Evolutionary conservation across 768 basidiomycete genomes (phyloP), one percentile per base, ranked within the genome.

Genomic region (Pulveroboletus sp.): DNA sequence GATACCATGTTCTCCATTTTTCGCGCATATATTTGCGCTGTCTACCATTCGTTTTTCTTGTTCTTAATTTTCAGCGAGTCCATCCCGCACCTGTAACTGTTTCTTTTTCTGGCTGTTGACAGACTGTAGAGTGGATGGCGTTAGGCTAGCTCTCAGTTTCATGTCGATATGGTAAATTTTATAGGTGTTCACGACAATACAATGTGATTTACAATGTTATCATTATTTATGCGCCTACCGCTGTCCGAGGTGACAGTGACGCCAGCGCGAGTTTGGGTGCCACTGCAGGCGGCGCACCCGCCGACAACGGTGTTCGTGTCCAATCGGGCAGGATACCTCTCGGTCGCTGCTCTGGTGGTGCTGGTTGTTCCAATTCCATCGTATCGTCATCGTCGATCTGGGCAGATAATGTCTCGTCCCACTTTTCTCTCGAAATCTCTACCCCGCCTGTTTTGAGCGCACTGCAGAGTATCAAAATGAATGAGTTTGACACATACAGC

Each of bases 391-490:
- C 75, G 19, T 72, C 75, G 17, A 69, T 70, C 11, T 68, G 63
- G 32, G 65, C 49, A 49, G 51, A 35, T 27, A 79, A 80, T 19
- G 75, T 78, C 61, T 89, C 86, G 56, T 97, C 93, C 87, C 90
- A 97, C 50, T 80, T 81, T 62, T 95, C 94, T 34, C 92, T 75
- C 41, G 82, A 62, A 8, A 97, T 78, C 62, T 95, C 94, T 3
- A 75, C 78, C 0, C 90, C 92, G 4, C 90, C 89, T 0, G 87
- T 91, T 68, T 97, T 95, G 40, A 97, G 73, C 8, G 90, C 78
- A 10, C 92, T 93, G 50, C 17, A 47, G 39, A 4, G 4, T 12
- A 4, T 4, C 27, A 29, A 9, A 11, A 9, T 29, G n/a, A n/a
- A 9, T 56, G 10, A 47, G 60, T 13, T 19, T 29, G 33, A 27